A percentile compares a stretch with the other conserved stretches of the same genome.
Evolutionary conservation across 176 grass and related monocot genomes (phyloP).

Genomic region (Eleusine coracana): DNA sequence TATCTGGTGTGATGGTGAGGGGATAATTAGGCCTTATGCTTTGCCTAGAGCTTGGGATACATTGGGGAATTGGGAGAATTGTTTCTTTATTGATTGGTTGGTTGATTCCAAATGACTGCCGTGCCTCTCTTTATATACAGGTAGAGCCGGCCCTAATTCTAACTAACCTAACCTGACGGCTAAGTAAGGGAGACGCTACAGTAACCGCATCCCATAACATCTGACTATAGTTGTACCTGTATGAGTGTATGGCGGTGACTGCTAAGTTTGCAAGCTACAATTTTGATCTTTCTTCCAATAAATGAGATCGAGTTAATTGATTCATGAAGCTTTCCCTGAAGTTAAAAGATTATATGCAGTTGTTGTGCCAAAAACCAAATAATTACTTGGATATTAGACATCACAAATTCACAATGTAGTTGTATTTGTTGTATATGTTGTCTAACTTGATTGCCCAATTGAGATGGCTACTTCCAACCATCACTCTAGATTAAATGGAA

Average conservation of each 20-base stretch:
- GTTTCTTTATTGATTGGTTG: too few relatives aligned
- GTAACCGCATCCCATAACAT: too few relatives aligned
- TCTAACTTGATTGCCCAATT: not conserved
- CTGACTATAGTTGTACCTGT: not conserved
- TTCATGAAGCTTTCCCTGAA: constrained; percentile 20
- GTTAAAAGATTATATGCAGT: constrained; percentile 10
- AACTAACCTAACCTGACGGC: too few relatives aligned
- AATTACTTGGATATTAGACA: constrained; percentile 10
- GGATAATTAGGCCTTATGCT: too few relatives aligned
- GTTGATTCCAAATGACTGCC: too few relatives aligned
- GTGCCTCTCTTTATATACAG: too few relatives aligned
- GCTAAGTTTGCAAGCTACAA: not conserved
- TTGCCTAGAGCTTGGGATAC: too few relatives aligned
- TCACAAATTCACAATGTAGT: constrained; percentile 23
- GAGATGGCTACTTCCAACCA: constrained; percentile 10
- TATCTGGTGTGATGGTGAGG: too few relatives aligned
- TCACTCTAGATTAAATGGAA: constrained; percentile 14
- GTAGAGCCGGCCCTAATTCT: too few relatives aligned
- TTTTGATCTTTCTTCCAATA: not conserved
- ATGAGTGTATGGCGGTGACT: not conserved
- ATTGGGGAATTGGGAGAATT: too few relatives aligned
- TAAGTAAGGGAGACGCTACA: too few relatives aligned
- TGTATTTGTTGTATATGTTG: not conserved
- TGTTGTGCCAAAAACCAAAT: constrained; percentile 3
- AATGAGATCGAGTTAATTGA: too few relatives aligned